These are phyloP conservation scores for Tetraselmis chui DNA, from an alignment of 139 green algal species.

Conservation along the genomic window DNA sequence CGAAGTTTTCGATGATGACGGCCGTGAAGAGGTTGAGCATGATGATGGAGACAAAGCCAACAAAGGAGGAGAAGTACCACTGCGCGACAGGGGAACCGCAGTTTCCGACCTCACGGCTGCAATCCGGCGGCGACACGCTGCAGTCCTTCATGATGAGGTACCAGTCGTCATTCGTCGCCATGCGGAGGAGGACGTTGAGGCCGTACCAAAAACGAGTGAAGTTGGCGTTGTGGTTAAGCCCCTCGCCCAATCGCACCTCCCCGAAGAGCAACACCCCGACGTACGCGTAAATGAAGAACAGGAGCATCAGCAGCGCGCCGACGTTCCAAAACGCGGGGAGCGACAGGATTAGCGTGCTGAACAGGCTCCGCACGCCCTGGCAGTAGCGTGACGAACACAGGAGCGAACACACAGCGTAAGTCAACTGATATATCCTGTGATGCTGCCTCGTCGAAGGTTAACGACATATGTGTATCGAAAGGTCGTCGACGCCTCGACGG, in stretches of 20 bases:
- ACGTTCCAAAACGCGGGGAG: conserved; percentile 73
- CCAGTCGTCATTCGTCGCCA: conserved; percentile 73
- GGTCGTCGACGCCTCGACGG: no score
- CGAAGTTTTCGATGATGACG: conserved; percentile 74
- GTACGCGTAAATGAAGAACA: conserved; percentile 80
- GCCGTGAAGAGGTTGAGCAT: conserved; percentile 69
- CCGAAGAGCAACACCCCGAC: conserved; percentile 60
- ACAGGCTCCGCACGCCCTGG: conserved; percentile 50
- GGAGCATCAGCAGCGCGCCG: conserved; percentile 54
- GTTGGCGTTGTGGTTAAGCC: conserved; percentile 59
- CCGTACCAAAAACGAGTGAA: conserved; percentile 51
- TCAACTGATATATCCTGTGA: no score
- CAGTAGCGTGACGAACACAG: conserved; percentile 2
- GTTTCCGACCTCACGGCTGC: conserved; percentile 23
- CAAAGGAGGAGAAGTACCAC: conserved; percentile 63
- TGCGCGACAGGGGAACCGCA: conserved; percentile 36
- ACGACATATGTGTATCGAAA: no score
- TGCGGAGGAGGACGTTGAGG: conserved; percentile 31
- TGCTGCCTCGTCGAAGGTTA: no score
- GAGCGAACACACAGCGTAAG: no score
- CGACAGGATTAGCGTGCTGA: conserved; percentile 64
- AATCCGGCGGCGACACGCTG: conserved; percentile 38
- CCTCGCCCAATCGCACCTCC: conserved; percentile 18
- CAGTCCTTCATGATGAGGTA: conserved; percentile 46
- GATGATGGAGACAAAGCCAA: conserved; percentile 57